Conservation (phyloP, 2,329 filamentous ascomycete genomes). For the Pseudogymnoascus sp. region DNA sequence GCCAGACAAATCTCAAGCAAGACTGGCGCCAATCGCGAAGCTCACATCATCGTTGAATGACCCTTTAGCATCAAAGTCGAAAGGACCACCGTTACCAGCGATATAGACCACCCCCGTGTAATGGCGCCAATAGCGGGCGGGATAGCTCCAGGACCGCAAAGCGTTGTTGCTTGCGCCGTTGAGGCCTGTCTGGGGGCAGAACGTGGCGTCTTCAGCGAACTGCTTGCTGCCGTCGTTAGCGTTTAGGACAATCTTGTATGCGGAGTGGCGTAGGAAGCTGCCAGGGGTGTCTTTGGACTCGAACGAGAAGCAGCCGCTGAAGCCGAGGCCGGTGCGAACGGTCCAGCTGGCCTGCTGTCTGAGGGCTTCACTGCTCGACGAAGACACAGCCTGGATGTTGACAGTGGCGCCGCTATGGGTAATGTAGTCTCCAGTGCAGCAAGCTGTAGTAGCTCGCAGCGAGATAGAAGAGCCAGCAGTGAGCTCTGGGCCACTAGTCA, state of each 20-base stretch:
- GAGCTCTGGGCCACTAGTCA: slow-evolving; percentile 43
- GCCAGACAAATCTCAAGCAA: slow-evolving; percentile 32
- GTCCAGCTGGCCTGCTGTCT: slow-evolving; percentile 48
- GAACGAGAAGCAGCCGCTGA: slow-evolving; percentile 52
- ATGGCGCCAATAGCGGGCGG: slow-evolving; percentile 52
- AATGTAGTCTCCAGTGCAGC: slow-evolving; percentile 48
- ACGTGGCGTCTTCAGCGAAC: slow-evolving; percentile 56
- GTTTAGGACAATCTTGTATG: slow-evolving; percentile 44
- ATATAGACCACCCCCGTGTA: slow-evolving; percentile 40
- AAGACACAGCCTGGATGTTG: slow-evolving; percentile 48
- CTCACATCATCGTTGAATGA: slow-evolving; percentile 50
- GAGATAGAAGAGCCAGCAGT: slow-evolving; percentile 45
- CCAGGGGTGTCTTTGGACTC: slow-evolving; percentile 52
- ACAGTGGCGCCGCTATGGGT: slow-evolving; percentile 44
- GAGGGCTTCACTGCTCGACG: slow-evolving; percentile 42
- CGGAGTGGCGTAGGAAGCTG: slow-evolving; percentile 49
- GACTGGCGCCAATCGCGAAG: slow-evolving; percentile 39
- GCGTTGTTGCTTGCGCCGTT: slow-evolving; percentile 43
- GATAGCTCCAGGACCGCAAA: slow-evolving; percentile 52
- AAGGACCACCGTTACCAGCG: slow-evolving; percentile 48
- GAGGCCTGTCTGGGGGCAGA: slow-evolving; percentile 48
- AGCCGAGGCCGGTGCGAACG: slow-evolving; percentile 47
- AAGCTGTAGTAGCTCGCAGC: slow-evolving; percentile 47
- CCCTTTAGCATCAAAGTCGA: slow-evolving; percentile 42
- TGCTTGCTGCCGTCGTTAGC: slow-evolving; percentile 48